Conservation (phyloP, 1,284 basidiomycete species). For the Filobasidium uniguttulatum region DNA sequence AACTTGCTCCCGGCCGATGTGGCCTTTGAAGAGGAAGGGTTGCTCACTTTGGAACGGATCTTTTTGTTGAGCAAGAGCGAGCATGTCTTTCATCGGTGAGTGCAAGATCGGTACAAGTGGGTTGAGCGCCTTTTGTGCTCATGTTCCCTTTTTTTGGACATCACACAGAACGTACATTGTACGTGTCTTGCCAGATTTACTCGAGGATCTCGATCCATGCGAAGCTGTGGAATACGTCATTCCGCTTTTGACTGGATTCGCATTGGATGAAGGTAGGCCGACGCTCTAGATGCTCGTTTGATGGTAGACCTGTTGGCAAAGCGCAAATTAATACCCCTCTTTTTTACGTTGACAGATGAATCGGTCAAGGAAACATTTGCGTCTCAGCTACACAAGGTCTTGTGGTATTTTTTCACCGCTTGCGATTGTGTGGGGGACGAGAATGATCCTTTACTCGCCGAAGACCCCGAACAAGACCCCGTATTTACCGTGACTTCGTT, state of each 20-base stretch:
- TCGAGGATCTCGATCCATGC: conserved; percentile 61
- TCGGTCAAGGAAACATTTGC: conserved; percentile 82
- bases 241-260: conserved; percentile 72
- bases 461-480: background rate
- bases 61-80: conserved; percentile 84
- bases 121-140: background rate
- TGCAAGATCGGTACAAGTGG: background rate
- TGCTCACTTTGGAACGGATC: conserved; percentile 78
- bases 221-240: conserved; percentile 91
- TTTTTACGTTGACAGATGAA: conserved; percentile 48
- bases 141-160: background rate
- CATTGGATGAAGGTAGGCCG: conserved; percentile 65
- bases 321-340: conserved; percentile 9
- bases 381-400: conserved; percentile 61
- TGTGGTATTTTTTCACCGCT: conserved; percentile 84
- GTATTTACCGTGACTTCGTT: conserved; percentile 25
- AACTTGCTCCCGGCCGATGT: conserved; percentile 22
- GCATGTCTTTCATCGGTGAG: conserved; percentile 57
- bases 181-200: conserved; percentile 57
- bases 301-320: background rate
- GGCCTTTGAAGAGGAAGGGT: conserved; percentile 47
- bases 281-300: conserved; percentile 3
- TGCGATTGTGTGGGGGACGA: conserved; percentile 6
- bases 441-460: background rate
- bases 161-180: conserved; percentile 57